phyloP scores from a whole-genome alignment of 192 early-diverging fungal species.

The Umbelopsis vinacea region DNA sequence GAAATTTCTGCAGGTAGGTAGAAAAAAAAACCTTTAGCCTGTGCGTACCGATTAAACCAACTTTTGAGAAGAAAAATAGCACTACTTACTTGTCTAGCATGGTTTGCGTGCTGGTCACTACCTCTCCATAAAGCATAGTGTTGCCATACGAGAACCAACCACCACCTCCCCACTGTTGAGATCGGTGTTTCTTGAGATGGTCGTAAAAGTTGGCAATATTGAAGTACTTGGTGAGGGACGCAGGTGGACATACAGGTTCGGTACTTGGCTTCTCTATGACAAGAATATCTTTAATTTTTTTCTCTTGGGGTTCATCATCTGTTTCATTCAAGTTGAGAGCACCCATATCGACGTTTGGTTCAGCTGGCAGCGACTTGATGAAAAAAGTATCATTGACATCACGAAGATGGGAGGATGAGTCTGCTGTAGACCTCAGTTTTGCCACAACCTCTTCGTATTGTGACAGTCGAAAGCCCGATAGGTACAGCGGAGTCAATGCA shows the following conservation, averaged over 20 bases:
- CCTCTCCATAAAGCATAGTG: constrained; percentile 76
- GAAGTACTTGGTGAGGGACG: constrained; percentile 62
- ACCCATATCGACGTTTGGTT: constrained; percentile 5
- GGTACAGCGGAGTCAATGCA: constrained; percentile 46
- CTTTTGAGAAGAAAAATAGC: constrained; percentile 2
- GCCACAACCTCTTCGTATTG: constrained; percentile 12
- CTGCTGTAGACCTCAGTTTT: constrained; percentile 15
- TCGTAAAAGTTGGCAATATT: constrained; percentile 54
- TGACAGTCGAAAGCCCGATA: constrained; percentile 31
- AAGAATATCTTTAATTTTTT: constrained; percentile 46
- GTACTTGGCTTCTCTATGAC: constrained; percentile 40
- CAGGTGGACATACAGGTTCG: constrained; percentile 39
- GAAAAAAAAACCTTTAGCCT: background rate
- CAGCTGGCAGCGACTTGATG: constrained; percentile 26
- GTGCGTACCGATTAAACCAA: background rate
- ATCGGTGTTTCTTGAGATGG: constrained; percentile 50
- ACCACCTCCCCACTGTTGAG: constrained; percentile 40
- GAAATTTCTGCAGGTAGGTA: constrained; percentile 57
- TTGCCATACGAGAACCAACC: constrained; percentile 65
- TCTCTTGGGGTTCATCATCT: constrained; percentile 36
- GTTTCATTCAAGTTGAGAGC: constrained; percentile 21
- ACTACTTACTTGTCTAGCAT: constrained; percentile 79
- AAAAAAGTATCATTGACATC: constrained; percentile 48
- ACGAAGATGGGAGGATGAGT: constrained; percentile 32
- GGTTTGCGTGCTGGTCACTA: constrained; percentile 89